These are phyloP conservation scores for Pyrenopolyporus hunteri DNA, from an alignment of 495 filamentous ascomycete species.

Conservation along the genomic window DNA sequence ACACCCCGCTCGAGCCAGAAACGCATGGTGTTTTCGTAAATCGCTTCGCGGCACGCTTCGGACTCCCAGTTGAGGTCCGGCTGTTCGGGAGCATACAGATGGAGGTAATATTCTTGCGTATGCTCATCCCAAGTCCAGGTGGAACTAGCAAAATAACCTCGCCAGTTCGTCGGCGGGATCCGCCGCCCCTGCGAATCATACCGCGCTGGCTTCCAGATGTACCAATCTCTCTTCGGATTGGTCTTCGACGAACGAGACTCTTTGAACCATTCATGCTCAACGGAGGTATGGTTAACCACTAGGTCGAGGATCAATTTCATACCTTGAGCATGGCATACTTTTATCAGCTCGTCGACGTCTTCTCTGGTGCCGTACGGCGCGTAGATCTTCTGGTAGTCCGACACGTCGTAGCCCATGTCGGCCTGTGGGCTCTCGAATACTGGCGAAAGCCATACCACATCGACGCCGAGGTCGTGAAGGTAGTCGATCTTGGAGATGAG, in stretches of 20 bases:
- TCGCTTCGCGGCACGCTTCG: slow-evolving; percentile 63
- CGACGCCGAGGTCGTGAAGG: slow-evolving; percentile 65
- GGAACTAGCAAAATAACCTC: slow-evolving; percentile 59
- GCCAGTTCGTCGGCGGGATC: slow-evolving; percentile 75
- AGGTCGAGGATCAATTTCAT: slow-evolving; percentile 78
- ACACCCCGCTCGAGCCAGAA: slow-evolving; percentile 75
- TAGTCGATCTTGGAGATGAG: slow-evolving; percentile 71
- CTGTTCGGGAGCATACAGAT: slow-evolving; percentile 68
- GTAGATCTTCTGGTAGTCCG: slow-evolving; percentile 69
- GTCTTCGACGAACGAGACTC: slow-evolving; percentile 66
- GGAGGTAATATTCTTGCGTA: slow-evolving; percentile 73
- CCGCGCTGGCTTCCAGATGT: slow-evolving; percentile 70
- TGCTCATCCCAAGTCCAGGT: slow-evolving; percentile 71
- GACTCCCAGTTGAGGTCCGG: slow-evolving; percentile 82
- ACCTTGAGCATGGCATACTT: slow-evolving; percentile 58
- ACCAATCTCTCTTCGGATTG: slow-evolving; percentile 71
- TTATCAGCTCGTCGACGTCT: slow-evolving; percentile 69
- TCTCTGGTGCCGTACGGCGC: slow-evolving; percentile 65
- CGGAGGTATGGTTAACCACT: slow-evolving; percentile 81
- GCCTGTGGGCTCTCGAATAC: slow-evolving; percentile 69
- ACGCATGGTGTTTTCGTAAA: slow-evolving; percentile 66
- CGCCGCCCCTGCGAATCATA: slow-evolving; percentile 64
- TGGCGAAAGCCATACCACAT: slow-evolving; percentile 73
- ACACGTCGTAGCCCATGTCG: slow-evolving; percentile 72
- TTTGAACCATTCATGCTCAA: slow-evolving; percentile 77